Percentiles rank a stretch among this genome's conserved stretches.
These are phyloP conservation scores for Starmerella vitae DNA, from an alignment of 805 yeast genomes.

Conservation along the genomic window DNA sequence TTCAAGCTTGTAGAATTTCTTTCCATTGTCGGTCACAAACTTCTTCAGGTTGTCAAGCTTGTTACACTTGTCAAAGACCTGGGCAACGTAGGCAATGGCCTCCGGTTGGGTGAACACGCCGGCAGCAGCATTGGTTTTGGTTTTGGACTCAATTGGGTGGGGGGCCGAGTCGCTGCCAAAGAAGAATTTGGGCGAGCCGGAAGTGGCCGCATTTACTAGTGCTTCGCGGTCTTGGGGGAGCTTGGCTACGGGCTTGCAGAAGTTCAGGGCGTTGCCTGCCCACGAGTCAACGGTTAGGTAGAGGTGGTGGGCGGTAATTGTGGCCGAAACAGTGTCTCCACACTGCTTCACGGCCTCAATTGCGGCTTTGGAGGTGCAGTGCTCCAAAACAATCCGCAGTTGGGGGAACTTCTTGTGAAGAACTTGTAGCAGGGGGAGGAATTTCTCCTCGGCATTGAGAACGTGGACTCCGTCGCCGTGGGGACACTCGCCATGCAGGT, in stretches of 20 bases:
- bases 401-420: conserved; percentile 75
- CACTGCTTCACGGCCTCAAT: conserved; percentile 59
- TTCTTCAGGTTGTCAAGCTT: conserved; percentile 52
- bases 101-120: conserved; percentile 89
- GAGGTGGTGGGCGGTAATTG: conserved; percentile 92
- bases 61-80: conserved; percentile 57
- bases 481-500: conserved; percentile 94
- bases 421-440: conserved; percentile 74
- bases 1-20: conserved; percentile 50
- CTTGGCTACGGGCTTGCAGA: conserved; percentile 97
- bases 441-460: conserved; percentile 83
- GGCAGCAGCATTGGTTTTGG: conserved; percentile 76
- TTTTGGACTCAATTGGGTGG: conserved; percentile 70
- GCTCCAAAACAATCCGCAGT: conserved; percentile 78
- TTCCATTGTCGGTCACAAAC: conserved; percentile 68
- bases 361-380: conserved; percentile 87
- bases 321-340: conserved; percentile 70
- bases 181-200: conserved; percentile 85
- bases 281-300: conserved; percentile 80
- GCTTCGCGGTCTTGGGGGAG: conserved; percentile 74
- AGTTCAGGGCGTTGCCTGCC: conserved; percentile 93
- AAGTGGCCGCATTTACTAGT: conserved; percentile 71
- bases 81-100: conserved; percentile 73
- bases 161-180: conserved; percentile 99
- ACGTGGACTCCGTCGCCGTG: conserved; percentile 66